Evolutionary conservation across 139 green algal species (phyloP), one percentile per base, ranked within the genome.

Genomic region (Eudorina sp.): DNA sequence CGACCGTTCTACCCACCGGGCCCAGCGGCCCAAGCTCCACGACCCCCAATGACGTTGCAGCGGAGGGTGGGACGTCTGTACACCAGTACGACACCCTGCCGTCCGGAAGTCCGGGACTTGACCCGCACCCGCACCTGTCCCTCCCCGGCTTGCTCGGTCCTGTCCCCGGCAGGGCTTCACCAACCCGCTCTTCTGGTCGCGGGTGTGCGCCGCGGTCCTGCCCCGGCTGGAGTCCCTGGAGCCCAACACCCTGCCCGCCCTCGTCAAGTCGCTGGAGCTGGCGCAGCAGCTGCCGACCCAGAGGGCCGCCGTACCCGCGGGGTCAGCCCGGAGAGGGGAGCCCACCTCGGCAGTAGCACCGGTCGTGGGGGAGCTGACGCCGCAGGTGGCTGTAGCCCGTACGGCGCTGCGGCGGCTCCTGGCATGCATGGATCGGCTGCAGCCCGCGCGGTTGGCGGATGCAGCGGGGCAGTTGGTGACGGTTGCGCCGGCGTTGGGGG

Each of bases 181-280:
- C 34, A 88, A 88, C 82, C 64, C 64, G 45, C 18, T 79, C 13
- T 88, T 88, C 82, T 88, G 82, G 82, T 58, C 34, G 11, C 82
- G 45, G 1, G 46, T 88, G 4, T 41, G 46, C 64, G 31, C 64
- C 18, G 82, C 82, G 25, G 34, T 79, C 34, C 64, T 79, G 25
- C 82, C 82, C 4, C 46, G 82, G 16, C 45, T 88, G 45, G 16
- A 3, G 23, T 34, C 82, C 43, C 41, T 88, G 21, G 34, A 88
- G 46, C 82, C 82, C 31, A 88, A 88, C 82, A 69, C 31, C 5
- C 82, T 88, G 41, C 82, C 82, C 19, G 82, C 45, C 34, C 27
- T 88, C 8, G 7, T 88, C 11, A 3, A 9, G 31, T 64, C 46
- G 11, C 64, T 80, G 46, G 40, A 79, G 11, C 16, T 36, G 36